Evolutionary conservation across 441 rosid species (phyloP).

Genomic region (Adansonia gregorii): DNA sequence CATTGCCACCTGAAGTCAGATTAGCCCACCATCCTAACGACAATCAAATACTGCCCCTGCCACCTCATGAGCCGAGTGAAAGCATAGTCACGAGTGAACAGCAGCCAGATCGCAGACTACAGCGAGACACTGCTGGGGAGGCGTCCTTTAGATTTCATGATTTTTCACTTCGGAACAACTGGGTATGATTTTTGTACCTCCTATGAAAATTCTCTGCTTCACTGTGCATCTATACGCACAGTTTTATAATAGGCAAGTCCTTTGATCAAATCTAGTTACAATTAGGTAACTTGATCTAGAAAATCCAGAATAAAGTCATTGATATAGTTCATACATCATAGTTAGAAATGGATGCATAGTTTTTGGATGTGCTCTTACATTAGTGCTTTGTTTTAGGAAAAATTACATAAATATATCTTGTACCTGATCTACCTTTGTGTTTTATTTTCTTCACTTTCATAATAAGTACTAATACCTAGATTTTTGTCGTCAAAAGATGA

Average conservation of each 20-base stretch:
- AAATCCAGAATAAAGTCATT: neutral
- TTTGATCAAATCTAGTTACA: neutral
- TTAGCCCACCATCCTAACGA: constrained; percentile 52
- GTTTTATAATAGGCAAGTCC: neutral
- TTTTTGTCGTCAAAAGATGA: too few relatives aligned
- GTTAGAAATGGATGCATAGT: neutral
- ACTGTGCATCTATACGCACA: constrained; percentile 10
- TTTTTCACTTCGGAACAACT: constrained; percentile 64
- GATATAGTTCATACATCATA: neutral
- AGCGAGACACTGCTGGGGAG: constrained; percentile 73
- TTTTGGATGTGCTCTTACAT: neutral
- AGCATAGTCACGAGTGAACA: constrained; percentile 25
- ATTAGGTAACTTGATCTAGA: neutral
- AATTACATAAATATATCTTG: too few relatives aligned
- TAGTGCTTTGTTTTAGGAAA: neutral
- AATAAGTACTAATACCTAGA: too few relatives aligned
- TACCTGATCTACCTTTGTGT: too few relatives aligned
- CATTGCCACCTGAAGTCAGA: constrained; percentile 46
- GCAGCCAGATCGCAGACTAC: constrained; percentile 41
- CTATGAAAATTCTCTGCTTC: neutral
- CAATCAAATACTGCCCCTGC: constrained; percentile 69
- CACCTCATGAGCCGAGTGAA: constrained; percentile 35
- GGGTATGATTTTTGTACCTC: constrained; percentile 48
- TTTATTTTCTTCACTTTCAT: too few relatives aligned
- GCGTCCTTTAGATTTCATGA: constrained; percentile 82